Evolutionary conservation across 1,284 basidiomycete species (phyloP), one percentile per base, ranked within the genome.

Genomic region (Coniophora puteana): DNA sequence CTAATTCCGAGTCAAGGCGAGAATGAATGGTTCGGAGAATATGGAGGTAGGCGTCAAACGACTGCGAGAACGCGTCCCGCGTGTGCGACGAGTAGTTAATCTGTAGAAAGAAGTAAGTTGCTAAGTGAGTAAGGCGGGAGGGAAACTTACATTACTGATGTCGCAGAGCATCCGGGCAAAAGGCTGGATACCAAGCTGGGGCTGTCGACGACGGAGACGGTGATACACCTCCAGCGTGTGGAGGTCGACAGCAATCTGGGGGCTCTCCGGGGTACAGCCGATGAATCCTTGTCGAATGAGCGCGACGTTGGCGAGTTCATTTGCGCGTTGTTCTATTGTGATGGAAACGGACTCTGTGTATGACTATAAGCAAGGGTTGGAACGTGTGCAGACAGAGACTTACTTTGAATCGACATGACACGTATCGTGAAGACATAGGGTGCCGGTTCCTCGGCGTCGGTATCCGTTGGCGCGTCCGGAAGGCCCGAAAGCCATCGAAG

Each of bases 31-130:
- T 27, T 0, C 41, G 43, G 0, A 41, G 38, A 6, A 67, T 47
- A 2, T 41, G 40, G 1, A 65, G 44, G 36, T 65, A 67, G 1
- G 61, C 16, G 30, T 67, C 61, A 38, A 56, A 65, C 0, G 57
- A 45, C 13, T 53, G 49, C 0, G 58, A 49, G 18, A 65, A 55
- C 21, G 60, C 54, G 5, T 44, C 44, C 37, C 36, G 20, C 18
- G 41, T 17, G 20, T 16, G n/a, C 21, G 25, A 24, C 3, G 17
- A 13, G 23, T 49, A 45, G 17, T 41, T 37, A 22, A 44, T 29
- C 37, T 45, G 24, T 13, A 10, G 17, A 36, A 21, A 13, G 1
- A n/a, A 12, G 7, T 26, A 8, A 22, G 21, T 26, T 31, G 26
- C 26, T 29, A 16, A 41, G 32, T 28, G 22, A 36, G 18, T 27